Evolutionary conservation across 164 flowering plant genomes (phyloP).

Genomic region (Nymphaea colorata): DNA sequence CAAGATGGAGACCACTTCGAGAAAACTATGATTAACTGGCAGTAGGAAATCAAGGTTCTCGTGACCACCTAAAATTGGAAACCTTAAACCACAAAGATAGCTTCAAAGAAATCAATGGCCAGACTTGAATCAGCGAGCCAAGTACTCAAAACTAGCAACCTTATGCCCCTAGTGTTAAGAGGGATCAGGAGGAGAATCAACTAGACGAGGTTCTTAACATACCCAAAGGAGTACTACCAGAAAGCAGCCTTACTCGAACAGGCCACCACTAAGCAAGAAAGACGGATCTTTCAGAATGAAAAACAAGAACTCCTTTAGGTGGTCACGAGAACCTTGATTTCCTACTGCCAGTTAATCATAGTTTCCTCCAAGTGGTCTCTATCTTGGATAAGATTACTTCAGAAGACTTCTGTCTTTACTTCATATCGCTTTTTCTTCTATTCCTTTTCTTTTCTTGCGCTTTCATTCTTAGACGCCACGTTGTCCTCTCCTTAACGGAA

Average conservation of each 20-base stretch:
- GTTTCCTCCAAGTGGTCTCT: neutral
- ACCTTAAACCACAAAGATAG: neutral
- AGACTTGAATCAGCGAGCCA: neutral
- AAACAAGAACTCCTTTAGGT: neutral
- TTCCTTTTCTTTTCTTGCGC: neutral
- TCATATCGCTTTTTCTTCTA: neutral
- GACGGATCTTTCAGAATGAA: neutral
- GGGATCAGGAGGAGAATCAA: neutral
- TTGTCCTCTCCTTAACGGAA: neutral
- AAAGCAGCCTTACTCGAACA: neutral
- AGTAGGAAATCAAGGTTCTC: neutral
- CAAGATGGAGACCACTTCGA: neutral
- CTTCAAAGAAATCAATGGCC: neutral
- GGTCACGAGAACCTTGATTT: neutral
- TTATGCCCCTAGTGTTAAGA: neutral
- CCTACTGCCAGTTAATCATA: neutral
- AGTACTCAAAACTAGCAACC: neutral
- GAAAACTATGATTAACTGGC: neutral
- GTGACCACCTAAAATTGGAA: neutral
- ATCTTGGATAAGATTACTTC: neutral
- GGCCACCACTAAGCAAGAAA: neutral
- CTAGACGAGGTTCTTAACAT: neutral
- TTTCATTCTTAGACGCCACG: neutral
- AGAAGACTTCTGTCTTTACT: neutral
- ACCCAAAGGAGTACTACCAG: neutral